Percentiles rank a stretch among this genome's conserved stretches.
phyloP scores from a whole-genome alignment of 1,284 basidiomycete species.

The Chalciporus piperatoides region DNA sequence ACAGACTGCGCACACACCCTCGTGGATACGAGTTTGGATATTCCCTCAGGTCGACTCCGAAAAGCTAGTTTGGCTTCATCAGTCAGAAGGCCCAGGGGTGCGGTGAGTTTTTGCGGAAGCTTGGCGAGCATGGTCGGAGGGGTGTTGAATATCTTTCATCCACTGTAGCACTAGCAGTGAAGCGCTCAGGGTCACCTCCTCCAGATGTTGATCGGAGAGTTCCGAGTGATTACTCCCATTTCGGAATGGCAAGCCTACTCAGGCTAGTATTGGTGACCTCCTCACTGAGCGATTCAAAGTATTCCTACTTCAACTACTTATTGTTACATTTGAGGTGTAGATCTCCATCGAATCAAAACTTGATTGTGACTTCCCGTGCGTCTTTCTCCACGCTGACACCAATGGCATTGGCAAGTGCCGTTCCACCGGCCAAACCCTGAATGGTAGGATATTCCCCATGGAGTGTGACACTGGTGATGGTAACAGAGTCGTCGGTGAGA shows the following conservation, averaged over 20 bases:
- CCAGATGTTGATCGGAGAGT: background rate
- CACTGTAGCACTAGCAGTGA: background rate
- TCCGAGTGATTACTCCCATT: constrained; percentile 5
- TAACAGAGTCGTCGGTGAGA: constrained; percentile 5
- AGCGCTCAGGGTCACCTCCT: too few species aligned
- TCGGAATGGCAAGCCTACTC: too few species aligned
- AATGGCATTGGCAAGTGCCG: background rate
- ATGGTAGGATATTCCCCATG: constrained; percentile 17
- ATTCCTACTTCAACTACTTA: too few species aligned
- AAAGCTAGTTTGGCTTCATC: constrained; percentile 89
- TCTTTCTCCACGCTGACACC: constrained; percentile 8
- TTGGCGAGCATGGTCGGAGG: constrained; percentile 52
- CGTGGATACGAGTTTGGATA: constrained; percentile 66
- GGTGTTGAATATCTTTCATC: background rate
- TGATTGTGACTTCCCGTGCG: constrained; percentile 8
- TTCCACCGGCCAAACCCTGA: constrained; percentile 13
- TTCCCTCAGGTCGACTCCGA: constrained; percentile 73
- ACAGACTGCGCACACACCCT: constrained; percentile 44
- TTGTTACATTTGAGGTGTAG: background rate
- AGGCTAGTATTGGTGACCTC: too few species aligned
- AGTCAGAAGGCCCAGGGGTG: constrained; percentile 77
- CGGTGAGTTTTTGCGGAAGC: constrained; percentile 64
- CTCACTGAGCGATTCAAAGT: too few species aligned
- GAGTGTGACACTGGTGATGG: constrained; percentile 14
- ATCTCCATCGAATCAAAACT: constrained; percentile 6